Conservation (phyloP, 345 rosid genomes). For the Linum usitatissimum region DNA sequence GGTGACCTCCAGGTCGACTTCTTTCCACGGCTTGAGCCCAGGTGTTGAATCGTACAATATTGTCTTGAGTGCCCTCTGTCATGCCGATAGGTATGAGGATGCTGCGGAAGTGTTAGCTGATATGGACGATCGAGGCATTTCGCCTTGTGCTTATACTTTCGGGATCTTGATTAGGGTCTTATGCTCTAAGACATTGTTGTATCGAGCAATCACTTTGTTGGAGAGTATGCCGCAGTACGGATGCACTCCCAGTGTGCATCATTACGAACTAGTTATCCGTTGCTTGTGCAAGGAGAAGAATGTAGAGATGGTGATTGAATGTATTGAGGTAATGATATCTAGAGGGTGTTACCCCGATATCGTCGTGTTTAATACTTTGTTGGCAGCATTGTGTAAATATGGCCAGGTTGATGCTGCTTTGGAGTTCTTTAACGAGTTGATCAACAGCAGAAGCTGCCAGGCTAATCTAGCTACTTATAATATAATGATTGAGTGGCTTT, state of each 20-base stretch:
- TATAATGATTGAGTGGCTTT: constrained; percentile 69
- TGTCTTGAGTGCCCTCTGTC: constrained; percentile 68
- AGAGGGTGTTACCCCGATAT: constrained; percentile 86
- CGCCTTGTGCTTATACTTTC: no score
- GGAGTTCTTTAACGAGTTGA: constrained; percentile 75
- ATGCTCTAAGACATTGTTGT: constrained; percentile 57
- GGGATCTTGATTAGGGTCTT: no score
- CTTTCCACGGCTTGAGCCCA: constrained; percentile 44
- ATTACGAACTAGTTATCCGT: constrained; percentile 76
- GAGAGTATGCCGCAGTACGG: constrained; percentile 83
- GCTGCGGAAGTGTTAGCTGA: constrained; percentile 67
- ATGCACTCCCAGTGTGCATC: constrained; percentile 62
- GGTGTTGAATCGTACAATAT: constrained; percentile 71
- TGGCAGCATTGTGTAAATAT: constrained; percentile 73
- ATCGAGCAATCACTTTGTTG: constrained; percentile 64
- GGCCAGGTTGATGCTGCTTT: constrained; percentile 80
- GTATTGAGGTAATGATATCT: constrained; percentile 70
- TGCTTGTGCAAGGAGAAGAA: constrained; percentile 82
- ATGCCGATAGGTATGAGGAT: constrained; percentile 80
- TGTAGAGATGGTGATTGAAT: constrained; percentile 72
- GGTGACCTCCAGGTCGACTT: constrained; percentile 47
- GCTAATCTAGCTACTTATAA: constrained; percentile 74
- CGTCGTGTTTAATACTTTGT: constrained; percentile 76
- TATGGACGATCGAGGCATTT: no score
- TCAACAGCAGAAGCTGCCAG: constrained; percentile 66